Conservation (phyloP, 2,329 filamentous ascomycete species). For the Fusarium equiseti region DNA sequence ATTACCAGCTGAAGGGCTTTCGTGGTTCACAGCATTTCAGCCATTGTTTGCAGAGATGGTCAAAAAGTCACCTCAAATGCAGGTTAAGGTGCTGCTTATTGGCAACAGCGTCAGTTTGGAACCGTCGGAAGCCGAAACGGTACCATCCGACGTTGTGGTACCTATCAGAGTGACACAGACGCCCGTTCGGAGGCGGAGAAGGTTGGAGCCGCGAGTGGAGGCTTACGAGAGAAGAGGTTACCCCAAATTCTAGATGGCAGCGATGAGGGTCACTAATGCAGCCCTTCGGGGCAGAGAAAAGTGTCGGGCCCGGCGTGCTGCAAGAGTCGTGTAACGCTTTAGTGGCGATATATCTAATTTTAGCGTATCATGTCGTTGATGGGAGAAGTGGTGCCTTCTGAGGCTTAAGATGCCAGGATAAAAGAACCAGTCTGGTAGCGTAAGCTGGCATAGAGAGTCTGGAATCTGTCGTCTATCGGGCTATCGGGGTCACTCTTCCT, state of each 20-base stretch:
- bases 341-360: neutral
- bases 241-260: neutral
- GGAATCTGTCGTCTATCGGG: neutral
- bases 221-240: neutral
- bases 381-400: accelerated
- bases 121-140: neutral
- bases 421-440: accelerated
- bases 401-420: too few species aligned
- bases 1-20: neutral
- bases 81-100: neutral
- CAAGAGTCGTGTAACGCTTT: neutral
- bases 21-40: conserved; percentile 3
- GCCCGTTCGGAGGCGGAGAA: neutral
- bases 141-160: neutral
- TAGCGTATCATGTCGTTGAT: neutral
- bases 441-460: accelerated
- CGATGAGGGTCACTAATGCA: too few species aligned
- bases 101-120: neutral
- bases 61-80: neutral
- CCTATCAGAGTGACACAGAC: neutral
- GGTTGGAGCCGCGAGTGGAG: neutral
- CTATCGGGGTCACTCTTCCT: neutral
- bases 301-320: neutral
- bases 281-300: neutral
- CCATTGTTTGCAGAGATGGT: neutral